These are phyloP conservation scores for Colletotrichum sublineola DNA, from an alignment of 2,329 filamentous ascomycete species.

Conservation along the genomic window DNA sequence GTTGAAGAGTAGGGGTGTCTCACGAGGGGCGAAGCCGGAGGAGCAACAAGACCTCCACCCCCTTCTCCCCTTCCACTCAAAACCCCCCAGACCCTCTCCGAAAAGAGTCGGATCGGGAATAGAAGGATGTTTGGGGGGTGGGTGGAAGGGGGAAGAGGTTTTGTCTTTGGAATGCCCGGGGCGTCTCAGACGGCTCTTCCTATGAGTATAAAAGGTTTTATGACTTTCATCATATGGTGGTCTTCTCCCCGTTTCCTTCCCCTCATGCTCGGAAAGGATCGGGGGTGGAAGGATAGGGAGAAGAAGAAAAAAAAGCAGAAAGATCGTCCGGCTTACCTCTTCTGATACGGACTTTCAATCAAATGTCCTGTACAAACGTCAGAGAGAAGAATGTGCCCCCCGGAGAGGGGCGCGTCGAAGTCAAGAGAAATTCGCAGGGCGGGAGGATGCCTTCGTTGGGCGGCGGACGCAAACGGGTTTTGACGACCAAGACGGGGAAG, in stretches of 20 bases:
- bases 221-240: conserved; percentile 54
- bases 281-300: too few species aligned
- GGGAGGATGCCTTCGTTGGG: not conserved
- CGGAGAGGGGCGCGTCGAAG: too few species aligned
- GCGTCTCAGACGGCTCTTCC: conserved; percentile 64
- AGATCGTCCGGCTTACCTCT: not conserved
- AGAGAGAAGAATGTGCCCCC: too few species aligned
- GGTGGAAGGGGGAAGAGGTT: not conserved
- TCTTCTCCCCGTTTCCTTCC: not conserved
- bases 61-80: not conserved
- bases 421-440: too few species aligned
- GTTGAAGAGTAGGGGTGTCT: conserved; percentile 9
- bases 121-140: conserved; percentile 43
- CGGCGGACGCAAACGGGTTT: not conserved
- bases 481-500: too few species aligned
- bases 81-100: not conserved
- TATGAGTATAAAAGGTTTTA: conserved; percentile 56
- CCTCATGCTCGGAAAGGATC: not conserved
- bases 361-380: not conserved
- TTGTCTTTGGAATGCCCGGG: conserved; percentile 15
- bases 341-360: not conserved
- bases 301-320: not conserved
- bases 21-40: conserved; percentile 41
- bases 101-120: conserved; percentile 10
- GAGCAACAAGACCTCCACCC: not conserved